A percentile compares a stretch with the other conserved stretches of the same genome.
These are phyloP conservation scores for Stevia rebaudiana DNA, from an alignment of 140 eudicot species.

Conservation along the genomic window DNA sequence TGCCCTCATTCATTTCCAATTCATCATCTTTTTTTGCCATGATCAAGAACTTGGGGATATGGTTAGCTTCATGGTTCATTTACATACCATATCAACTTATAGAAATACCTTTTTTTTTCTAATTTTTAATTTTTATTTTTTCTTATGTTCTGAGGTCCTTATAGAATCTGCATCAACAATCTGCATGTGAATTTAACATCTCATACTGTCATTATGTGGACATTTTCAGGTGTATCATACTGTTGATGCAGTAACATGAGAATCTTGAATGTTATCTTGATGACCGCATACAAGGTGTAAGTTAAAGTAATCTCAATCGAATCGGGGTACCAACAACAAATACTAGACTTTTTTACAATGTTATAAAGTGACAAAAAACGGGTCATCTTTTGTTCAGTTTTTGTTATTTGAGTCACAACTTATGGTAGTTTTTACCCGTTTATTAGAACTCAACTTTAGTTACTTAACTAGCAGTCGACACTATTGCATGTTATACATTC, in stretches of 20 bases:
- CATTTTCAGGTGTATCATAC: not conserved
- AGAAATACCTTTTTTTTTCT: too few relatives aligned
- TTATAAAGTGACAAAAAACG: not conserved
- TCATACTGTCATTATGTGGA: too few relatives aligned
- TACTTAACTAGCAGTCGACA: not conserved
- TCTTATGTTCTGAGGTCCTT: not conserved
- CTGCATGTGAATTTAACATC: not conserved
- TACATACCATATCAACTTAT: not conserved
- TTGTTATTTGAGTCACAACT: not conserved
- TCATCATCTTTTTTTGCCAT: not conserved
- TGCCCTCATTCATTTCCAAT: not conserved
- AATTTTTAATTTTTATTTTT: too few relatives aligned
- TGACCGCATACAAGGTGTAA: not conserved
- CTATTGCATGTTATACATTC: not conserved
- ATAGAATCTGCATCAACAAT: not conserved
- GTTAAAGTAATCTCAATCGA: not conserved
- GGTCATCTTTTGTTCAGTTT: not conserved
- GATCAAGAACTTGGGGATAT: not conserved
- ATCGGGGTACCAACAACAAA: not conserved
- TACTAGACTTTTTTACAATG: not conserved
- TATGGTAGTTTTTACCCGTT: not conserved
- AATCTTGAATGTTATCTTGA: not conserved
- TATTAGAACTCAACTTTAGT: not conserved
- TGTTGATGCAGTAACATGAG: not conserved
- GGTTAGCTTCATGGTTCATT: not conserved